phyloP scores from a whole-genome alignment of 768 basidiomycete genomes.

The Pleurotus citrinopileatus region DNA sequence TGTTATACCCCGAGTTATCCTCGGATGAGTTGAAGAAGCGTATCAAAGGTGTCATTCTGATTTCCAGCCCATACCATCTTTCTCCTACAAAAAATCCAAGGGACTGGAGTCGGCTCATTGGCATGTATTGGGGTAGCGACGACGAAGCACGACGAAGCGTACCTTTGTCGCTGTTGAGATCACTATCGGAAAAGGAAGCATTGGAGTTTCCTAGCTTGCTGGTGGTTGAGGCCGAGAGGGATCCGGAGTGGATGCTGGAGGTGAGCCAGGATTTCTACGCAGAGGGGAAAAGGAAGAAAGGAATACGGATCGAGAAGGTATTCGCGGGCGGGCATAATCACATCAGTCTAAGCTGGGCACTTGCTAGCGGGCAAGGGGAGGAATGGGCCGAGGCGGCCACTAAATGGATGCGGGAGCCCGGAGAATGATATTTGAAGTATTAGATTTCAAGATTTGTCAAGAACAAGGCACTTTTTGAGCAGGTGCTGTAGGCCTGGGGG shows the following conservation, averaged over 20 bases:
- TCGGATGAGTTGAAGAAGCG: conserved; percentile 26
- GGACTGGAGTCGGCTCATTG: conserved; percentile 25
- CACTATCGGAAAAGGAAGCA: conserved; percentile 31
- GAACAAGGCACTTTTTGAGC: no score
- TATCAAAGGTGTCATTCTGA: conserved; percentile 44
- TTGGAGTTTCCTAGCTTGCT: conserved; percentile 43
- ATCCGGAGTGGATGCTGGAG: conserved; percentile 43
- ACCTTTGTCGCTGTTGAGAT: conserved; percentile 38
- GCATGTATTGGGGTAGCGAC: conserved; percentile 36
- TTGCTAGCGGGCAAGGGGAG: conserved; percentile 57
- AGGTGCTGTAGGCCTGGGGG: no score
- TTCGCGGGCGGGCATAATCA: conserved; percentile 59
- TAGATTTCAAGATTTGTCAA: not conserved
- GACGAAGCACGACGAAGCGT: conserved; percentile 33
- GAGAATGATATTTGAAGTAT: not conserved
- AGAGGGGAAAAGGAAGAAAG: conserved; percentile 33
- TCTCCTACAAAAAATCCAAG: conserved; percentile 19
- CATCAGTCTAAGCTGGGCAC: conserved; percentile 49
- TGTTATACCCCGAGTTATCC: conserved; percentile 37
- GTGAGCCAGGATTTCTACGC: conserved; percentile 34
- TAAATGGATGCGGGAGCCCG: conserved; percentile 28
- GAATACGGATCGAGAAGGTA: conserved; percentile 28
- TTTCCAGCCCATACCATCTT: conserved; percentile 43
- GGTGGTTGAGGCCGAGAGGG: conserved; percentile 49
- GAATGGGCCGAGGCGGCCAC: conserved; percentile 54